These are phyloP conservation scores for Scutellaria minor DNA, from an alignment of 257 asterid species.

Conservation along the genomic window DNA sequence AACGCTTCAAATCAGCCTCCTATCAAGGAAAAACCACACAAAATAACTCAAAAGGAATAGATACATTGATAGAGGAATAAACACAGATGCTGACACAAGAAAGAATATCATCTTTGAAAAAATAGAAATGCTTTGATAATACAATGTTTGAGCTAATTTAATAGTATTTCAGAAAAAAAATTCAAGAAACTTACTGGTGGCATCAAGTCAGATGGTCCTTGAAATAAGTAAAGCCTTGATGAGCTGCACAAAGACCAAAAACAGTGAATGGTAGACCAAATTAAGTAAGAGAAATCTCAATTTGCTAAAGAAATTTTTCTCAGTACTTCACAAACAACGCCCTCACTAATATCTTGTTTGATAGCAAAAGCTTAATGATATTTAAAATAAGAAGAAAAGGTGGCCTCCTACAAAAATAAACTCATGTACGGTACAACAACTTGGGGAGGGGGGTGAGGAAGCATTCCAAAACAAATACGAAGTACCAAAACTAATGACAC, in stretches of 20 bases:
- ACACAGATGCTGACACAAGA: slow-evolving; percentile 7
- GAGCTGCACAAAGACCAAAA: slow-evolving; percentile 58
- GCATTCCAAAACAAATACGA: slow-evolving; percentile 23
- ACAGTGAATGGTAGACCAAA: slow-evolving; percentile 19
- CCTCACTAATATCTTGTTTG: slow-evolving; percentile 10
- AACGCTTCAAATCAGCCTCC: slow-evolving; percentile 84
- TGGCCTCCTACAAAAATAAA: slow-evolving; percentile 2
- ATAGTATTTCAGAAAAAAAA: slow-evolving; percentile 17
- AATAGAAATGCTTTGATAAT: not conserved
- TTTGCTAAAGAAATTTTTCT: slow-evolving; percentile 24
- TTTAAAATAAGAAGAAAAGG: slow-evolving; percentile 1
- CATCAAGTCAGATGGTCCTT: slow-evolving; percentile 95
- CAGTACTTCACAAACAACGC: not conserved
- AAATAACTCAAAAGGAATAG: slow-evolving; percentile 13
- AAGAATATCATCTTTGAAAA: slow-evolving; percentile 18
- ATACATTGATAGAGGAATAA: slow-evolving; percentile 4
- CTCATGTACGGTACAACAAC: slow-evolving; percentile 10
- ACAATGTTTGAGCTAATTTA: slow-evolving; percentile 1
- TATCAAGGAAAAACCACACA: slow-evolving; percentile 46
- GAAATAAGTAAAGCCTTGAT: slow-evolving; percentile 86
- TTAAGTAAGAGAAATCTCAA: not conserved
- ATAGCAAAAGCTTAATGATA: slow-evolving; percentile 15
- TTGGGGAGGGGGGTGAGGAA: not conserved
- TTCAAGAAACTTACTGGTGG: slow-evolving; percentile 64
- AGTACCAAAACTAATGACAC: slow-evolving; percentile 25